Evolutionary conservation across 177 flowering plant genomes (phyloP), one percentile per base, ranked within the genome.

Genomic region (Tripterygium wilfordii): DNA sequence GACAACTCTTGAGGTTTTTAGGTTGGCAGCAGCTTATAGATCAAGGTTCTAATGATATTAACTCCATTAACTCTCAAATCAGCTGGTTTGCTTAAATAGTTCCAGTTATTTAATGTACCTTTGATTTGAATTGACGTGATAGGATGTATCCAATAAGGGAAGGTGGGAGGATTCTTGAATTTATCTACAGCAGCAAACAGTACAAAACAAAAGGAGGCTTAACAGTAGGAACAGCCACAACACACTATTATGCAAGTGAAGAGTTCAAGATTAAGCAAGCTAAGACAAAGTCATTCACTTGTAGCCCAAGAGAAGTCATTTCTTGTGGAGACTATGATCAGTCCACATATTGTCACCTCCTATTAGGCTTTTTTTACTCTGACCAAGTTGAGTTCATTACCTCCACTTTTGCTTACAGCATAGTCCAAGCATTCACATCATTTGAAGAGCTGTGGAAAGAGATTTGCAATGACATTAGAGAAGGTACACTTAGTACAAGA

Each of bases 241-340:
- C 84, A 14, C 88, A 90, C 48, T 78, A 79, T 26, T 90, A 68
- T 61, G 61, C 75, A 15, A 87, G 91, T 54, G 69, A 72, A 48
- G 87, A 88, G 51, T 87, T 90, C 80, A 79, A 70, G 52, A 63
- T 70, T 35, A 87, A 76, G 54, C 94, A 82, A 39, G 71, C 69
- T 43, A 51, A 63, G 45, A 85, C 91, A 0, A 76, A 74, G 33
- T 67, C 87, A 16, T 79, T 71, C 68, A 76, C 85, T 42, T 88
- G 97, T 61, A 90, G 97, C 69, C 97, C 97, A 14, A 32, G 57
- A 40, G 83, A 75, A 63, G 97, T 90, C 4, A 83, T 90, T 29
- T 74, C 76, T 10, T 46, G 73, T 25, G 79, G 80, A 17, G 91
- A 87, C 58, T 83, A 76, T 66, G 71, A 62, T 28, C 85, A 88